Evolutionary conservation across 345 rosid species (phyloP), one percentile per base, ranked within the genome.

Genomic region (Gossypium australe): DNA sequence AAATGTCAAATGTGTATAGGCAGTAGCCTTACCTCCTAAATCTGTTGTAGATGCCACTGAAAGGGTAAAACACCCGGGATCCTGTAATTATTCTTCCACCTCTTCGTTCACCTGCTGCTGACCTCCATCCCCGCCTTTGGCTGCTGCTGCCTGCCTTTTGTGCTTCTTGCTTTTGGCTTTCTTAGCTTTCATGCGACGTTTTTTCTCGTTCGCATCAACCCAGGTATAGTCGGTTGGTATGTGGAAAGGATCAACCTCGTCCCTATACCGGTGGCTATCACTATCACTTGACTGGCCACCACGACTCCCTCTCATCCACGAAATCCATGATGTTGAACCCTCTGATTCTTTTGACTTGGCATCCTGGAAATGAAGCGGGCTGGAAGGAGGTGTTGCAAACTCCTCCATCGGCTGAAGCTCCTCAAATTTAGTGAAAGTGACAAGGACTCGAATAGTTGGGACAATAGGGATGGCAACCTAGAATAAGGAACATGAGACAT

Each of bases 381-480:
- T 89, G 57, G 99, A 92, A 63, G 85, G 94, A 52, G 99, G 97
- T 60, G 96, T 90, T 53, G 94, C 85, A 78, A 93, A 94, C 81
- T 89, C 97, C 78, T 93, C 99, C 59, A 83, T 66, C 17, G 89
- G 89, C 77, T 85, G 93, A 79, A 90, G 93, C 89, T 91, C 98
- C 88, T 95, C 99, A 47, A 93, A 95, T 81, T 95, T 93, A 16
- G 99, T 91, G 76, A 95, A 95, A 34, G 99, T 95, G 24, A 95
- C 91, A 76, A 95, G 89, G 45, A 95, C 99, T 67, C 97, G 85
- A 70, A 95, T 89, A 3, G 94, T 95, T 34, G 99, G 99, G 67
- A 95, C 97, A 73, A 95, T 84, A 27, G 99, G 99, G 72, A 95
- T 95, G 44, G 99, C 99, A 48, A 95, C 87, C 99, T 95, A 84